These are phyloP conservation scores for Amaranthus tricolor DNA, from an alignment of 179 eudicot genomes.

Conservation along the genomic window DNA sequence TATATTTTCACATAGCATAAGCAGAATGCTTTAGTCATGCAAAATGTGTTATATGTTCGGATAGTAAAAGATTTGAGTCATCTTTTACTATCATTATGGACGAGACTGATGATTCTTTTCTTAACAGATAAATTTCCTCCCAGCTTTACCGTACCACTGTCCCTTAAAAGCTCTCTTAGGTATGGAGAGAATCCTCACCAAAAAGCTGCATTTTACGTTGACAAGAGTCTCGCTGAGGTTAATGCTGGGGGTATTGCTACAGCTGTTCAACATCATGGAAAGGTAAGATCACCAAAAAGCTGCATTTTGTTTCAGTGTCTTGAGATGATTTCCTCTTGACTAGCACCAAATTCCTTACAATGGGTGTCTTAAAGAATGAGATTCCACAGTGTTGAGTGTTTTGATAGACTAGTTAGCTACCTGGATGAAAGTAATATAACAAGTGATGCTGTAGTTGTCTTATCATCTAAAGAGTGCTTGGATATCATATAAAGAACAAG, in stretches of 20 bases:
- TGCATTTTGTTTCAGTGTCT: background rate
- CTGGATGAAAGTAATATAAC: no score
- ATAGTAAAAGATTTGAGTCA: background rate
- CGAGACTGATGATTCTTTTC: slow-evolving; percentile 19
- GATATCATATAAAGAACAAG: no score
- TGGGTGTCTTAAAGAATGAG: background rate
- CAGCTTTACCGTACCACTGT: slow-evolving; percentile 69
- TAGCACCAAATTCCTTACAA: background rate
- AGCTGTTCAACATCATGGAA: slow-evolving; percentile 94
- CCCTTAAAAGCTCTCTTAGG: slow-evolving; percentile 72
- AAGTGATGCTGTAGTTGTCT: background rate
- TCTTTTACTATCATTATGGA: background rate
- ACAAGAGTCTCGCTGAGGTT: slow-evolving; percentile 89
- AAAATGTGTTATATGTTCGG: background rate
- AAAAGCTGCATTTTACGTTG: slow-evolving; percentile 86
- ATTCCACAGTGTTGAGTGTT: slow-evolving; percentile 1
- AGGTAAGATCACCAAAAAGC: slow-evolving; percentile 48
- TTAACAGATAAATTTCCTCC: slow-evolving; percentile 74
- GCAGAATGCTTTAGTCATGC: background rate
- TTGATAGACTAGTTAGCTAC: background rate
- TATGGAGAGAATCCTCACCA: slow-evolving; percentile 99
- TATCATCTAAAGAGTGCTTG: background rate
- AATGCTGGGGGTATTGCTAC: slow-evolving; percentile 95
- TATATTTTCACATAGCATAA: background rate
- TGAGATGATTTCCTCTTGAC: background rate